Percentiles rank a stretch among this genome's conserved stretches.
These are phyloP conservation scores for Dictyostelium capitatum DNA, from an alignment of 78 protist genomes.

Conservation along the genomic window DNA sequence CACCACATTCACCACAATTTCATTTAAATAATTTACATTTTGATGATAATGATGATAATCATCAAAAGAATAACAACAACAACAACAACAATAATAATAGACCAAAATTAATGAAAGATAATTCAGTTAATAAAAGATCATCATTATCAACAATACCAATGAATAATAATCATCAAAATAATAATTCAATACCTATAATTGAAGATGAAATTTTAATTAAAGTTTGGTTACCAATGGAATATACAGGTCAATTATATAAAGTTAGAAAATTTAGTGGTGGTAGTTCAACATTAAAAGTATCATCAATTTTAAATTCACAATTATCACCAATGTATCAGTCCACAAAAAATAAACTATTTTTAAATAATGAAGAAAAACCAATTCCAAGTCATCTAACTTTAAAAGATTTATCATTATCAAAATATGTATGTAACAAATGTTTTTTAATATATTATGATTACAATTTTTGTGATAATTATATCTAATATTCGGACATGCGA, in stretches of 20 bases:
- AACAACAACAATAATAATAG: background rate
- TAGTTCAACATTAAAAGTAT: constrained; percentile 35
- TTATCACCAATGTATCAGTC: constrained; percentile 68
- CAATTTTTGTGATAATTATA: too few species aligned
- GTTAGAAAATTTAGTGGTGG: constrained; percentile 63
- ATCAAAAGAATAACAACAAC: background rate
- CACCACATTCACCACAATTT: constrained; percentile 17
- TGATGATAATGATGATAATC: background rate
- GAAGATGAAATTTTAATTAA: constrained; percentile 49
- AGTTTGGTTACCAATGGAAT: constrained; percentile 76
- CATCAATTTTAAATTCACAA: constrained; percentile 32
- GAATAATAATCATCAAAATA: background rate
- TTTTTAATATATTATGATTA: background rate
- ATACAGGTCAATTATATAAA: constrained; percentile 46
- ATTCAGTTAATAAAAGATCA: constrained; percentile 9
- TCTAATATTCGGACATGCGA: too few species aligned
- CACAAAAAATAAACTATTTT: constrained; percentile 58
- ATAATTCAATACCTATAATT: background rate
- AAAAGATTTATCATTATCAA: constrained; percentile 27
- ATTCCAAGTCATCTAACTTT: constrained; percentile 25
- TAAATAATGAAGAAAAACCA: constrained; percentile 66
- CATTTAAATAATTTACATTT: background rate
- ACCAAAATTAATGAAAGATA: background rate
- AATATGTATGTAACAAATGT: constrained; percentile 9
- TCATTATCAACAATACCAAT: constrained; percentile 26